phyloP scores from a whole-genome alignment of 1,139 yeast genomes.

The Cylindricascospora bacillispora region DNA sequence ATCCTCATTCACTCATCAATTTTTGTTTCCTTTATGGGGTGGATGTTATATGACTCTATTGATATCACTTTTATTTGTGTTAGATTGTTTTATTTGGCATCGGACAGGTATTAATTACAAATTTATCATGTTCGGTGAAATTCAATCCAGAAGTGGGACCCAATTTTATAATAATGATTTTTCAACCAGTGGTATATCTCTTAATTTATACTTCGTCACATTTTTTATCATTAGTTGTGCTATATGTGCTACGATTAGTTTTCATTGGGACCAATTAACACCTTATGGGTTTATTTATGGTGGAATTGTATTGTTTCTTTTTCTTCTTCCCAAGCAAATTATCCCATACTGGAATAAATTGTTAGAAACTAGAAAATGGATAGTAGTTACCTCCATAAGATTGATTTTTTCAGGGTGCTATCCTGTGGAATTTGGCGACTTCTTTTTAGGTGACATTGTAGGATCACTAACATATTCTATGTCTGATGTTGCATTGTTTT shows the following conservation, averaged over 20 bases:
- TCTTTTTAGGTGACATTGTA: constrained; percentile 81
- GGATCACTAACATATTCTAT: constrained; percentile 81
- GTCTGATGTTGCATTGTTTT: constrained; percentile 75
- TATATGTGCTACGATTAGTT: constrained; percentile 63
- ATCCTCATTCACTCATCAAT: constrained; percentile 32
- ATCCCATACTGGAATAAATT: constrained; percentile 25
- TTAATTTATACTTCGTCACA: constrained; percentile 43
- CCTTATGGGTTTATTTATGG: constrained; percentile 69
- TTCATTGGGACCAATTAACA: constrained; percentile 60
- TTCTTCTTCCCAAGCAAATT: constrained; percentile 39
- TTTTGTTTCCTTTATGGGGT: constrained; percentile 77
- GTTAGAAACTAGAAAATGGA: constrained; percentile 41
- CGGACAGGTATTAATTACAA: constrained; percentile 70
- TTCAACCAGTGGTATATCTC: constrained; percentile 24
- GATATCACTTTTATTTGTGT: constrained; percentile 48
- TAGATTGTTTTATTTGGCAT: constrained; percentile 66
- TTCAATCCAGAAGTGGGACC: constrained; percentile 51
- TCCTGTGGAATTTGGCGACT: constrained; percentile 91
- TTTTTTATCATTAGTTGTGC: constrained; percentile 44
- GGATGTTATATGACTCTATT: constrained; percentile 64
- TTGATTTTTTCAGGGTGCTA: constrained; percentile 70
- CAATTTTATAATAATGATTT: constrained; percentile 26
- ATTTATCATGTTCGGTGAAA: constrained; percentile 68
- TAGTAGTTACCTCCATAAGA: constrained; percentile 59
- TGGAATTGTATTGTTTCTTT: constrained; percentile 32